Evolutionary conservation across 768 basidiomycete genomes (phyloP).

Genomic region (Scleroderma citrinum): DNA sequence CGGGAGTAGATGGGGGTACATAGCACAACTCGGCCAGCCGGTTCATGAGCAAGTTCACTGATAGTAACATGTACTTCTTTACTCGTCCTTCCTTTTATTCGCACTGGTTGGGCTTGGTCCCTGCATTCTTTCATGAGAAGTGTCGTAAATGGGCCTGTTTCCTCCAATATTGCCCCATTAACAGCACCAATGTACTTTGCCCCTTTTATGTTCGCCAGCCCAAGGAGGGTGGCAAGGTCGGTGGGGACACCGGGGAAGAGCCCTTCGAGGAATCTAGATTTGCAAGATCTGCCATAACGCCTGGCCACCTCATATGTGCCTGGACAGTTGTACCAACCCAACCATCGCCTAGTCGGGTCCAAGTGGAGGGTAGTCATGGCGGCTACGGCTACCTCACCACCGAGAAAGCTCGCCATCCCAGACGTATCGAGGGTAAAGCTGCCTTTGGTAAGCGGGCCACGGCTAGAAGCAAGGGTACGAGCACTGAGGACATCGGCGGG

Average conservation of each 20-base stretch:
- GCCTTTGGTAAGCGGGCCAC: background rate
- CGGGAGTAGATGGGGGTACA: constrained; percentile 1
- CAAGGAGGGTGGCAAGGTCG: constrained; percentile 9
- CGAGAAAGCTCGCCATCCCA: constrained; percentile 20
- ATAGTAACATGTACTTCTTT: constrained; percentile 12
- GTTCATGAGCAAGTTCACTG: constrained; percentile 9
- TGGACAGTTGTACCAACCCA: constrained; percentile 23
- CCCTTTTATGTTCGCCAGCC: constrained; percentile 19
- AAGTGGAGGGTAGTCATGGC: constrained; percentile 19
- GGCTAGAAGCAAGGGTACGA: background rate
- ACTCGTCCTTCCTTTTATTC: constrained; percentile 11
- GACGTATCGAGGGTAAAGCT: constrained; percentile 8
- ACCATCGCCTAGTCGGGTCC: constrained; percentile 12
- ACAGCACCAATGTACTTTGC: constrained; percentile 21
- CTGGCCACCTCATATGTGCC: constrained; percentile 19
- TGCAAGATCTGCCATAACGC: constrained; percentile 10
- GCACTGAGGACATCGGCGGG: background rate
- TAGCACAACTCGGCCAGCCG: constrained; percentile 8
- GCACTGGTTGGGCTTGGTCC: constrained; percentile 2
- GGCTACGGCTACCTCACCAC: constrained; percentile 20
- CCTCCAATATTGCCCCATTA: constrained; percentile 22
- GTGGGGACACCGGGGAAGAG: constrained; percentile 13
- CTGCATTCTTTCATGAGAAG: constrained; percentile 16
- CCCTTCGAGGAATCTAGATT: constrained; percentile 11
- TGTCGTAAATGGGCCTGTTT: constrained; percentile 21